Evolutionary conservation across 805 yeast genomes (phyloP).

Genomic region (Zygoascus tannicola): DNA sequence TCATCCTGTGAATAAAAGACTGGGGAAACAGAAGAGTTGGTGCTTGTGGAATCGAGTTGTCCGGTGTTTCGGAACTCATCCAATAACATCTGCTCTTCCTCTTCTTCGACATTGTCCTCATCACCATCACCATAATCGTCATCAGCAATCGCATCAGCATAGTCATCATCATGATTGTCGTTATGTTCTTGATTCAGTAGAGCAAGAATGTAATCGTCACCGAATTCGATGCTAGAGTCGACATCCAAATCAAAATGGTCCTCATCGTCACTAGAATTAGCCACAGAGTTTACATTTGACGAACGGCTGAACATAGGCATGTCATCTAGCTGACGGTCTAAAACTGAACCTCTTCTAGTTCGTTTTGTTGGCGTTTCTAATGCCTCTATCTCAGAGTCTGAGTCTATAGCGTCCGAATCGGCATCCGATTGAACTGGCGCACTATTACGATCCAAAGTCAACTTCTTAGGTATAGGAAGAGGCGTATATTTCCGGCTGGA

Average conservation of each 20-base stretch:
- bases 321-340: constrained; percentile 3
- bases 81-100: constrained; percentile 33
- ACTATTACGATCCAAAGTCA: neutral
- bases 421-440: neutral
- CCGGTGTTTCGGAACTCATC: constrained; percentile 14
- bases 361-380: constrained; percentile 1
- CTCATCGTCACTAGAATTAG: constrained; percentile 2
- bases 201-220: constrained; percentile 35
- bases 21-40: neutral
- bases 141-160: constrained; percentile 31
- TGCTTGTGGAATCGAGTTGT: neutral
- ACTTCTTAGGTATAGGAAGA: constrained; percentile 1
- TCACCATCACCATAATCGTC: constrained; percentile 33
- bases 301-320: neutral
- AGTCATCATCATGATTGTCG: neutral
- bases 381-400: constrained; percentile 4
- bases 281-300: neutral
- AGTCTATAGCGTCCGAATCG: constrained; percentile 10
- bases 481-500: neutral
- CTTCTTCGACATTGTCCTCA: constrained; percentile 29
- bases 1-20: neutral
- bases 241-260: constrained; percentile 15
- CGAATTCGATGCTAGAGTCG: constrained; percentile 38
- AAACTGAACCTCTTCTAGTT: neutral
- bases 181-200: constrained; percentile 27